Base-by-base conservation (phyloP, 2,329 filamentous ascomycete species). In the Chaetomium sp. region DNA sequence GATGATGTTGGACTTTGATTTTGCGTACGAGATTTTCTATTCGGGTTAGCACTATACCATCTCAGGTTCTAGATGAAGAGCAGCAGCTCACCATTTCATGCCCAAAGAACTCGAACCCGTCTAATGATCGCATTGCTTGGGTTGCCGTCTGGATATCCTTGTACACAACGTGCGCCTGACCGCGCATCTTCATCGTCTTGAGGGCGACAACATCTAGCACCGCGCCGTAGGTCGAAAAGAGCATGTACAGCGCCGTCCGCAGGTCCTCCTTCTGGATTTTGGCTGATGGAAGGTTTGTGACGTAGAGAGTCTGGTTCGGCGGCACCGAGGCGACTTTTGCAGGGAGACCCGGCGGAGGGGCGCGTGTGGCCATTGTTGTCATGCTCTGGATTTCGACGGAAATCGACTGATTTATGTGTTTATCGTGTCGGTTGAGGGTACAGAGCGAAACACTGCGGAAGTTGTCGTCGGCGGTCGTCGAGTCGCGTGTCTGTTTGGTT, bases 131-230 rank as follows among this genome's bases (percentile, higher is more conserved):
- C 92, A 99, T 92, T 1, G 95, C 95, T 75, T 97, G 92, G 27
- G 93, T 97, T 59, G 93, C 92, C n/a, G 92, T 88, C 70, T 97
- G 90, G 38, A 94, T 83, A 75, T 99, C 94, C 65, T 91, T 87
- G 76, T 93, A 98, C 16, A 95, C 90, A 66, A 99, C 82, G 74
- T 98, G 95, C 67, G 95, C 95, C 78, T 99, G 95, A 3, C 95
- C 95, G 57, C 95, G 90, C 93, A 98, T 97, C 79, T 92, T 92
- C 76, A 84, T 83, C 1, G 92, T 96, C 80, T 93, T 96, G 71
- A 97, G 82, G 33, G 92, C 91, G 57, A 97, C 90, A 23, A 99
- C 87, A 75, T 99, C 95, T 65, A 99, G 86, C 19, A 99, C 90
- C 0, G 92, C 88, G 49, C 95, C 95, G 75, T 97, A 96, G 16